These are phyloP conservation scores for Datura wrightii DNA, from an alignment of 257 asterid species.

Conservation along the genomic window DNA sequence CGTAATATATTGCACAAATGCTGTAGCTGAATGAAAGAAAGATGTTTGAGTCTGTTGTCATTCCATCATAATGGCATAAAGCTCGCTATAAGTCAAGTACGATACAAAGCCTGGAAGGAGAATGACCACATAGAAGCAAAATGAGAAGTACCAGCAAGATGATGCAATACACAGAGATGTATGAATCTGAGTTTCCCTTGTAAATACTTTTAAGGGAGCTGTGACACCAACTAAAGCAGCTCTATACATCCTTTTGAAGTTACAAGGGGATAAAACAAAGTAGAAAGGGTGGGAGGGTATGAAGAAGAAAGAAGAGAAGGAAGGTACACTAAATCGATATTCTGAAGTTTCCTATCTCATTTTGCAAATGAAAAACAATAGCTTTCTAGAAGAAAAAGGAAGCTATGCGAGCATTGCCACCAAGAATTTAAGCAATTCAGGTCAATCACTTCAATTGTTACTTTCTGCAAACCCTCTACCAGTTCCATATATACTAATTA, in stretches of 20 bases:
- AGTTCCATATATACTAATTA: neutral
- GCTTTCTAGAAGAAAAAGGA: neutral
- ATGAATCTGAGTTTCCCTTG: neutral
- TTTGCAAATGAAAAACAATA: slow-evolving; percentile 2
- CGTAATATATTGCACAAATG: slow-evolving; percentile 74
- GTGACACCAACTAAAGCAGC: slow-evolving; percentile 24
- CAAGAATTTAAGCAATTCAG: slow-evolving; percentile 10
- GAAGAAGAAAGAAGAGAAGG: neutral
- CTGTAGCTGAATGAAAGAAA: slow-evolving; percentile 52
- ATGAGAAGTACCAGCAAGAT: slow-evolving; percentile 9
- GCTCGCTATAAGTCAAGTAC: slow-evolving; percentile 20
- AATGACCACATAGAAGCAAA: slow-evolving; percentile 28
- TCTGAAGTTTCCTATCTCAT: slow-evolving; percentile 17
- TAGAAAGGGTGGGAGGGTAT: neutral
- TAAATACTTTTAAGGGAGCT: neutral
- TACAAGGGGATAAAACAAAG: neutral
- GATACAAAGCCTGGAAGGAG: slow-evolving; percentile 25
- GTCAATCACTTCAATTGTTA: slow-evolving; percentile 12
- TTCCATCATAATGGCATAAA: slow-evolving; percentile 20
- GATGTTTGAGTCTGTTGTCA: slow-evolving; percentile 1
- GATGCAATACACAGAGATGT: slow-evolving; percentile 9
- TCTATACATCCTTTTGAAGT: neutral
- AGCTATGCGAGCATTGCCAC: neutral
- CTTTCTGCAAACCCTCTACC: slow-evolving; percentile 12
- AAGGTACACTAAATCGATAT: neutral